These are phyloP conservation scores for Lactifluus subvellereus DNA, from an alignment of 768 basidiomycete genomes.

Conservation along the genomic window DNA sequence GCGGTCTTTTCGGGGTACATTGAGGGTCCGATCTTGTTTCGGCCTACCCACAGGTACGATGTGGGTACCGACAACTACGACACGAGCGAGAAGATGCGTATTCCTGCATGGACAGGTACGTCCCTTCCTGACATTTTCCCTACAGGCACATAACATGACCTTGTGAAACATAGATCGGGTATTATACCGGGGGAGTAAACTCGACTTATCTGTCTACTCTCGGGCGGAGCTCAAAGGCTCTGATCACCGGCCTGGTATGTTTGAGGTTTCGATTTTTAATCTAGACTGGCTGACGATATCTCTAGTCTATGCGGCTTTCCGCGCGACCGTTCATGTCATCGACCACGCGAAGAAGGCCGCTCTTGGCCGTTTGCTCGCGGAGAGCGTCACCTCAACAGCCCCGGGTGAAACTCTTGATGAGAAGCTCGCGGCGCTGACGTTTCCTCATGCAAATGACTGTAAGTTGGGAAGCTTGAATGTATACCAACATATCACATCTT, in stretches of 20 bases:
- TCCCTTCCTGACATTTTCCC: not conserved
- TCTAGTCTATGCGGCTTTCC: slow-evolving; percentile 80
- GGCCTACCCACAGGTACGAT: slow-evolving; percentile 93
- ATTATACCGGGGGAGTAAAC: slow-evolving; percentile 64
- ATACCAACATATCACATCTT: not conserved
- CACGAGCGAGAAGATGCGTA: slow-evolving; percentile 91
- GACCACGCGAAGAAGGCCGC: slow-evolving; percentile 69
- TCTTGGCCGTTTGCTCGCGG: slow-evolving; percentile 62
- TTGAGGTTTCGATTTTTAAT: not conserved
- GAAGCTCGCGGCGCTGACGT: slow-evolving; percentile 54
- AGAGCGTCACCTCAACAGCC: slow-evolving; percentile 53
- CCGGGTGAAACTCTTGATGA: slow-evolving; percentile 68
- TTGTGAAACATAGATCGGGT: slow-evolving; percentile 69
- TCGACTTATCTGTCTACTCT: slow-evolving; percentile 75
- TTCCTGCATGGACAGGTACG: slow-evolving; percentile 96
- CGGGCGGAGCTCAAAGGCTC: slow-evolving; percentile 85
- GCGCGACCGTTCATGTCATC: slow-evolving; percentile 68
- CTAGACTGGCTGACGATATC: not conserved
- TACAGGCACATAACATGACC: slow-evolving; percentile 18
- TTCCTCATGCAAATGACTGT: slow-evolving; percentile 45
- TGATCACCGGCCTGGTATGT: slow-evolving; percentile 86
- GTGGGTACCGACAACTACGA: slow-evolving; percentile 82
- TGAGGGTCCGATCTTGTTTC: slow-evolving; percentile 88
- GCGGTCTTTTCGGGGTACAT: slow-evolving; percentile 76
- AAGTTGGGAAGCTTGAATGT: slow-evolving; percentile 26